These are phyloP conservation scores for Clarireedia hainanense DNA, from an alignment of 2,329 filamentous ascomycete genomes.

Conservation along the genomic window DNA sequence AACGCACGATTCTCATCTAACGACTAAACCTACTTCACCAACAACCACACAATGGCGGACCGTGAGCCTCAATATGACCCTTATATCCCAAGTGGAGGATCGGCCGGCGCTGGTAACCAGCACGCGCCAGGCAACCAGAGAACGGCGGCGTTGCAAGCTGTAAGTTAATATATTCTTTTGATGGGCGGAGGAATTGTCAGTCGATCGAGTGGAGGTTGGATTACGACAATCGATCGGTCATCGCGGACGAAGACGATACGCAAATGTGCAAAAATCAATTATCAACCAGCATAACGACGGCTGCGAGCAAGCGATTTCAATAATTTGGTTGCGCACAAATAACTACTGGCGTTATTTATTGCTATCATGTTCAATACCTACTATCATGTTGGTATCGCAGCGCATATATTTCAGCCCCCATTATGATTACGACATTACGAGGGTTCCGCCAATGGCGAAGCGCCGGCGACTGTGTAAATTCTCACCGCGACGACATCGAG, in stretches of 20 bases:
- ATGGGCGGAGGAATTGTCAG: constrained; percentile 1
- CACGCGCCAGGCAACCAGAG: constrained; percentile 43
- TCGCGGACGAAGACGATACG: constrained; percentile 4
- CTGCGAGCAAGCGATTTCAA: not conserved
- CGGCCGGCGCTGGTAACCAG: constrained; percentile 31
- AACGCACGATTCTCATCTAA: too few species aligned
- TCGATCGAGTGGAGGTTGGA: constrained; percentile 14
- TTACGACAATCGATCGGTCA: constrained; percentile 9
- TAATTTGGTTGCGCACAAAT: not conserved
- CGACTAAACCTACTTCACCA: not conserved
- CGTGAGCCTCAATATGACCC: constrained; percentile 27
- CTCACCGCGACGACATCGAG: too few species aligned
- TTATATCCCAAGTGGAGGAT: constrained; percentile 25
- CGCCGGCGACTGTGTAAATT: not conserved
- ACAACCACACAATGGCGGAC: constrained; percentile 24
- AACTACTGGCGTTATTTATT: not conserved
- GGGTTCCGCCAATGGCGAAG: not conserved
- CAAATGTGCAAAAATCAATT: not conserved
- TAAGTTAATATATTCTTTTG: constrained; percentile 42
- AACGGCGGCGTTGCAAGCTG: constrained; percentile 72
- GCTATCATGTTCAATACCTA: constrained; percentile 2
- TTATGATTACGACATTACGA: not conserved
- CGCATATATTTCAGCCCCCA: constrained; percentile 16
- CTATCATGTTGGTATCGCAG: constrained; percentile 8
- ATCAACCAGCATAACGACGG: not conserved